Percentiles rank a stretch among this genome's conserved stretches.
These are phyloP conservation scores for Mycena sp. DNA, from an alignment of 1,284 basidiomycete species.

Conservation along the genomic window DNA sequence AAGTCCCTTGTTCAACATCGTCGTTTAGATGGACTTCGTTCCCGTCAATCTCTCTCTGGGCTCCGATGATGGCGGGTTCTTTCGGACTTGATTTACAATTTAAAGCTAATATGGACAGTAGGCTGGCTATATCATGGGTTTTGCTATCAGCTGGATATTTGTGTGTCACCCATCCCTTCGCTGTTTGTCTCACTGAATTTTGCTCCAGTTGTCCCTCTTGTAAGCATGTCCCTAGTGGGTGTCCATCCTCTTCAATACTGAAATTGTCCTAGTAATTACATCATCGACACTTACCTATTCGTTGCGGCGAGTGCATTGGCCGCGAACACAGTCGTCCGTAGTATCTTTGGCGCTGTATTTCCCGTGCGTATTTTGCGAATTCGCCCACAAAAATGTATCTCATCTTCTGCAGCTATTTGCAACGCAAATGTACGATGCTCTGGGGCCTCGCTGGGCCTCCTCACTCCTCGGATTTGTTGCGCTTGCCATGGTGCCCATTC, in stretches of 20 bases:
- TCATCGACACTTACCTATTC: constrained; percentile 66
- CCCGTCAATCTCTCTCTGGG: constrained; percentile 63
- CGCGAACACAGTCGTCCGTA: constrained; percentile 62
- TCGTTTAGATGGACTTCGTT: constrained; percentile 60
- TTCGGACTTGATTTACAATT: too few relatives aligned
- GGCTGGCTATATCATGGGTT: constrained; percentile 59
- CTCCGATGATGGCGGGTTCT: constrained; percentile 65
- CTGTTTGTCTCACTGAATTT: background rate
- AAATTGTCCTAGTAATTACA: constrained; percentile 59
- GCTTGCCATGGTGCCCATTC: constrained; percentile 61
- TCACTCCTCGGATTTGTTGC: constrained; percentile 63
- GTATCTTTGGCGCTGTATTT: constrained; percentile 65
- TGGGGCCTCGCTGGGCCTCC: constrained; percentile 66
- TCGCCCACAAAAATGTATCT: background rate
- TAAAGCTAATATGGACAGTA: too few relatives aligned
- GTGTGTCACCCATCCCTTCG: constrained; percentile 46
- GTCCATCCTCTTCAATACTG: constrained; percentile 45
- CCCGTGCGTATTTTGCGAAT: constrained; percentile 50
- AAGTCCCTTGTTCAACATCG: too few relatives aligned
- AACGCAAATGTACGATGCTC: constrained; percentile 58
- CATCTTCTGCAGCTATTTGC: constrained; percentile 54
- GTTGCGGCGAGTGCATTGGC: constrained; percentile 70
- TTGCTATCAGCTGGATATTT: constrained; percentile 66
- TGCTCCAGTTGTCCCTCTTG: constrained; percentile 16
- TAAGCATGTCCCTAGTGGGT: background rate